Base-by-base conservation (phyloP, 1,284 basidiomycete genomes). In the Trametes polyzona region DNA sequence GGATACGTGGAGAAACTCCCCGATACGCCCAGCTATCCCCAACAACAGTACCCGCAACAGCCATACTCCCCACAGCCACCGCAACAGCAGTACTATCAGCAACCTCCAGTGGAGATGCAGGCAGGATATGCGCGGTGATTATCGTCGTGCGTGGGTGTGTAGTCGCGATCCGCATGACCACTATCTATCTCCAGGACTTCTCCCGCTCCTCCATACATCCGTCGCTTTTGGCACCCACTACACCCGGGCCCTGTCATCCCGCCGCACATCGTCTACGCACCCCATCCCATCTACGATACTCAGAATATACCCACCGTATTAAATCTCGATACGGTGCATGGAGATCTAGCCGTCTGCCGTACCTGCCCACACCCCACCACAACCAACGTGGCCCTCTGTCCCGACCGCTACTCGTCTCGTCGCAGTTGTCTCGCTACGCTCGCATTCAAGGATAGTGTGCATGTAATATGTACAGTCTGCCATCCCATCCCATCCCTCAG, bases 21-120 rank as follows among this genome's bases (percentile, higher is more conserved):
- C 12, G 56, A 63, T 27, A 55, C 66, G 16, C 63, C 64, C 51
- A 63, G 64, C 33, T 70, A 70, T 55, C 65, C 65, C 1, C 65
- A 70, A 47, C 49, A 44, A 26, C 62, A 62, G 33, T 58, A 63
- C 41, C 44, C 56, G 1, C 54, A 50, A 44, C 62, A 60, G 43
- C 58, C 49, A 16, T 60, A 53, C 42, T 57, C 57, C 26, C 55
- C 58, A 30, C 50, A 49, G 12, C 46, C 49, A 23, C 51, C 52
- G 27, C 62, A 60, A 37, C 55, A 27, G 52, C 63, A 58, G 52
- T 64, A 65, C 23, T 71, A 73, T 53, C 57, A 65, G 42, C 68
- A 72, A 54, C 67, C 65, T 8, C 59, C 69, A n/a, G 59, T 73
- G 39, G 73, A 73, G 67, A 67, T 73, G 70, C 72, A 71, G 65